Evolutionary conservation across 495 filamentous ascomycete species (phyloP), one percentile per base, ranked within the genome.

Genomic region (Aspergillus funiculosus): DNA sequence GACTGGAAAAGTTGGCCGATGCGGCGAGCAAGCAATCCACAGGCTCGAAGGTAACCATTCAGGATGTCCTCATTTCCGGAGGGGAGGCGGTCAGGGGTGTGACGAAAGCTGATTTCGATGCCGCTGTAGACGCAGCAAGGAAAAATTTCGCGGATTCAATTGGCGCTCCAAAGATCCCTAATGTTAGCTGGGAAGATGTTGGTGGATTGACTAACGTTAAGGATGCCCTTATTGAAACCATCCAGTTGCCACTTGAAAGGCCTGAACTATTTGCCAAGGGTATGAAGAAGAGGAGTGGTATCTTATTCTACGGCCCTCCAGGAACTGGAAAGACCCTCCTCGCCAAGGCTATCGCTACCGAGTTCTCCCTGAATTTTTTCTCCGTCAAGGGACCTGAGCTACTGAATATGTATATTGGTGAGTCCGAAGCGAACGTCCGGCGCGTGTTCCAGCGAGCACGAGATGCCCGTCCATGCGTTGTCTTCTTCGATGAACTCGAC

Each of bases 351-450:
- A 97, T 99, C 57, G 92, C 92, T 1, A 97, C 94, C 0, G 92
- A 97, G 55, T 97, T 96, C 72, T 94, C 87, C 39, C 77, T 99
- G 58, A 99, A 99, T 53, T 99, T 99, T 75, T 97, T 99, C 79
- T 89, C 83, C 39, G 88, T 99, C 65, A 99, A 99, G 66, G 92
- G 92, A 2, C 92, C 92, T 1, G 92, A 98, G 67, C 64, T 98
- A 55, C 80, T 98, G 13, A 98, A 98, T 59, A 98, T 97, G 92
- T 98, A 98, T 59, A 97, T 98, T 60, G 92, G 92, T 66, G 92
- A 97, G 64, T 95, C 89, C 6, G 92, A 98, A 72, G 94, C 94
- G 35, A 97, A 97, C 57, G 92, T 98, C 8, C 83, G 92, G 2
- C 77, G 94, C 4, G 94, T 98, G 2, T 98, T 98, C 71, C 91